A percentile compares a stretch with the other conserved stretches of the same genome.
Evolutionary conservation across 1,139 yeast species (phyloP).

Genomic region (Yamadazyma atmosphaerica): DNA sequence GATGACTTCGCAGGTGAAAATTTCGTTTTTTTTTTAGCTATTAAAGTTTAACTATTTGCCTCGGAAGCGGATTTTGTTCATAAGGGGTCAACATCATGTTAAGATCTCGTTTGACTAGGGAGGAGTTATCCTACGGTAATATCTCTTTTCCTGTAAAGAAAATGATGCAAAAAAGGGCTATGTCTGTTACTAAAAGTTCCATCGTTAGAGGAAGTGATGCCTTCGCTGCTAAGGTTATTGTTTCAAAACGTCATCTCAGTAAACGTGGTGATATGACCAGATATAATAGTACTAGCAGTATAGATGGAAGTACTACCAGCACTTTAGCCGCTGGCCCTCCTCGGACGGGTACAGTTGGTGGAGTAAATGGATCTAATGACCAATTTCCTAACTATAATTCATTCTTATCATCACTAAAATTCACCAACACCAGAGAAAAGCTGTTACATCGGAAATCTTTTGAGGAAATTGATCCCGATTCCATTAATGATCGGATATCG

Average conservation of each 20-base stretch:
- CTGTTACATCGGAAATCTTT: conserved; percentile 8
- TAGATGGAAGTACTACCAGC: not conserved
- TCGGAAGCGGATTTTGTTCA: not conserved
- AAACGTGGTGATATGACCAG: not conserved
- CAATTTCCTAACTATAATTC: conserved; percentile 1
- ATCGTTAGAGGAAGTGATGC: not conserved
- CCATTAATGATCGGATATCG: conserved; percentile 1
- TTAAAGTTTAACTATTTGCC: not conserved
- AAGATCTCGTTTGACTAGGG: not conserved
- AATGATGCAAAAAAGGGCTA: not conserved
- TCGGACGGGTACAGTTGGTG: not conserved
- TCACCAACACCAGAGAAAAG: conserved; percentile 4
- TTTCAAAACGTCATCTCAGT: not conserved
- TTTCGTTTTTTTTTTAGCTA: not conserved
- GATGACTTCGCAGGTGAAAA: conserved; percentile 7
- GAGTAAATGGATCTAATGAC: not conserved
- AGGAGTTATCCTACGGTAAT: not conserved
- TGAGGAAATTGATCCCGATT: conserved; percentile 8
- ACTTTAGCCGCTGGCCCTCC: not conserved
- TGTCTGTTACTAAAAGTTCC: not conserved
- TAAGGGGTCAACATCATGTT: not conserved
- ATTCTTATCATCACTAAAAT: not conserved
- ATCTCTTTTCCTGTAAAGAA: not conserved
- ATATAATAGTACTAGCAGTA: not conserved
- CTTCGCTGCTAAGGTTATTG: not conserved